Evolutionary conservation across 75 land plant genomes (phyloP).

Genomic region (Pinus albicaulis): DNA sequence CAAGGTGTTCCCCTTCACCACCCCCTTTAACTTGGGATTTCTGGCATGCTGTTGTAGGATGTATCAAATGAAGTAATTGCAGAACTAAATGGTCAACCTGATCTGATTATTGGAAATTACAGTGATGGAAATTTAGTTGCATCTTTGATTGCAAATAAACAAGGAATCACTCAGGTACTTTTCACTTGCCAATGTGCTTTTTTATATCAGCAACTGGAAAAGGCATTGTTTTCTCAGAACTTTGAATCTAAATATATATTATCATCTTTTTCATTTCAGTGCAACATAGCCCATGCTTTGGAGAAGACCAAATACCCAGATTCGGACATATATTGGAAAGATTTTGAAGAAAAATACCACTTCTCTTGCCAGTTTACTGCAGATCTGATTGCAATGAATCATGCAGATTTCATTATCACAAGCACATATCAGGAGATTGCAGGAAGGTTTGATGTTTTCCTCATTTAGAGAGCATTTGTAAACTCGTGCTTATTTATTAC

Average conservation of each 20-base stretch:
- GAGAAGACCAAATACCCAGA: constrained; percentile 87
- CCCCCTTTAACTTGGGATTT: too few relatives aligned
- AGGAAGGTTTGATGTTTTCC: constrained; percentile 45
- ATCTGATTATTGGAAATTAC: constrained; percentile 76
- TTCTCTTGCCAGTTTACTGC: constrained; percentile 85
- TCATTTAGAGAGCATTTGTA: too few relatives aligned
- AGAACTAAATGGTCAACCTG: constrained; percentile 58
- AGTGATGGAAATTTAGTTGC: constrained; percentile 86
- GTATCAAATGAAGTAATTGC: constrained; percentile 52
- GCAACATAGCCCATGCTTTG: constrained; percentile 78
- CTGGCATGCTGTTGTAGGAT: constrained; percentile 30
- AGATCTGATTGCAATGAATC: constrained; percentile 78
- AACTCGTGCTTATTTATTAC: too few relatives aligned
- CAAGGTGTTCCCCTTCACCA: too few relatives aligned
- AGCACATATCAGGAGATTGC: constrained; percentile 84
- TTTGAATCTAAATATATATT: not conserved
- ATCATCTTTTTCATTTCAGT: constrained; percentile 22
- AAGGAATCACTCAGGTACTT: constrained; percentile 63
- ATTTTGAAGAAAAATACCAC: constrained; percentile 68
- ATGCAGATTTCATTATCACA: constrained; percentile 77
- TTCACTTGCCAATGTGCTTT: not conserved
- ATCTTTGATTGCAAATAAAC: constrained; percentile 51
- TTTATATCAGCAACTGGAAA: constrained; percentile 4
- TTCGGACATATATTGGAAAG: constrained; percentile 78
- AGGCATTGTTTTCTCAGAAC: not conserved